Evolutionary conservation across 2,329 filamentous ascomycete species (phyloP).

Genomic region (Pestalotiopsis sp.): DNA sequence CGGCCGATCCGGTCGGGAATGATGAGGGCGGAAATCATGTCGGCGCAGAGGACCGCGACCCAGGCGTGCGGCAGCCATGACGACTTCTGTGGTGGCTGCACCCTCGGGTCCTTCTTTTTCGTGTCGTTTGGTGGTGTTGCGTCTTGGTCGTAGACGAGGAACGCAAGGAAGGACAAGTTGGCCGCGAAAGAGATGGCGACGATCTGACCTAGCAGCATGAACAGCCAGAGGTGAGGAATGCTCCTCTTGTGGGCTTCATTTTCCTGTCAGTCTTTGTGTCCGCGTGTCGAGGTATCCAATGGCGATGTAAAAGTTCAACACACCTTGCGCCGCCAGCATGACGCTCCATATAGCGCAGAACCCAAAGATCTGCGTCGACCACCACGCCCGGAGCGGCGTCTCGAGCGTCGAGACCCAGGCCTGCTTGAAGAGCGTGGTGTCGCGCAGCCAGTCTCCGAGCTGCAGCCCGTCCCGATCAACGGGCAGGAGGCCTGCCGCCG

Average conservation of each 20-base stretch:
- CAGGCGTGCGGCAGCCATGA: background rate
- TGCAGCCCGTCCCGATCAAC: slow-evolving; percentile 9
- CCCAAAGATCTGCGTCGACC: slow-evolving; percentile 28
- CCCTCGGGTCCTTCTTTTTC: background rate
- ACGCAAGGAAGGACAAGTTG: slow-evolving; percentile 27
- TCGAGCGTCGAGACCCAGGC: slow-evolving; percentile 27
- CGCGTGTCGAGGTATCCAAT: background rate
- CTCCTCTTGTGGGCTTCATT: slow-evolving; percentile 16
- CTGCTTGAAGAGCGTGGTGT: slow-evolving; percentile 27
- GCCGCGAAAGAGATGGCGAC: slow-evolving; percentile 28
- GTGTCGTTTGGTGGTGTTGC: background rate
- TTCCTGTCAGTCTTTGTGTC: background rate
- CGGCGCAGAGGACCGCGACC: background rate
- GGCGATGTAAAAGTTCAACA: background rate
- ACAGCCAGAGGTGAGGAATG: slow-evolving; percentile 22
- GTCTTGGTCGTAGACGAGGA: background rate
- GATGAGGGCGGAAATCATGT: slow-evolving; percentile 11
- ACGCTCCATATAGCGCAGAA: slow-evolving; percentile 28
- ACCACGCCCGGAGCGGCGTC: slow-evolving; percentile 23
- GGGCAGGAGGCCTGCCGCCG: slow-evolving; percentile 1
- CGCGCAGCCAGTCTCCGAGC: slow-evolving; percentile 25
- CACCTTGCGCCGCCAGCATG: slow-evolving; percentile 25
- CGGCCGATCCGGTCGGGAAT: slow-evolving; percentile 15
- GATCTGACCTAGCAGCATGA: slow-evolving; percentile 27
- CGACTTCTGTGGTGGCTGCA: background rate